Base-by-base conservation (phyloP, 2,329 filamentous ascomycete genomes). In the Pseudocercospora crystallina region DNA sequence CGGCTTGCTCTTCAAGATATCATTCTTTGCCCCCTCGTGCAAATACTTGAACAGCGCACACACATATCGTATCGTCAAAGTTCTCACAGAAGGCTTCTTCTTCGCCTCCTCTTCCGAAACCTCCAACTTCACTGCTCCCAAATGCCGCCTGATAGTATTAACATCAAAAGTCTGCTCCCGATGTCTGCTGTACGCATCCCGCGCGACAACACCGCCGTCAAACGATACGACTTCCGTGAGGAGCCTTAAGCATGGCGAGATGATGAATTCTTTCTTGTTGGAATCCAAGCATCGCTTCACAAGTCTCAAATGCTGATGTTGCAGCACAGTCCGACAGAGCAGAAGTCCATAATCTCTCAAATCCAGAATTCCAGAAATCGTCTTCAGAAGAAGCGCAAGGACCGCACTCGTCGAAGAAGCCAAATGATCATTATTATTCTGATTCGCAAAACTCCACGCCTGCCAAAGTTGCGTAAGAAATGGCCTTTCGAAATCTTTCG, bases 191-290 rank as follows among this genome's bases (percentile, higher is more conserved):
- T 95, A 95, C 31, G 96, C 78, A 39, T 85, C 79, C 59, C 83
- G 85, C 26, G 91, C 89, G 48, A 90, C 79, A 36, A 83, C 81
- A 11, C 94, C 95, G 12, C 90, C 90, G 69, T 97, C 91, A 57
- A 96, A 87, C 47, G 79, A 84, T 12, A 89, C 82, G n/a, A 91
- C 80, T 71, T 99, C 92, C 44, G 86, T 88, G 53, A 99, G 79
- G 44, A 99, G 74, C 49, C 92, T 84, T 51, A 99, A 74, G 17
- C 88, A 91, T 1, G 94, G 92, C 2, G 90, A 94, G 54, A 96
- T 91, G 51, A 97, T 76, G 69, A 89, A 90, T 34, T 90, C 90
- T 65, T 95, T 96, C 69, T 90, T 91, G 17, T 88, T 85, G 0
- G 89, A 83, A 3, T 88, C 86, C 13, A 97, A 73, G 53, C 89